Evolutionary conservation across 164 flowering plant species (phyloP).

Genomic region (Platanus orientalis): DNA sequence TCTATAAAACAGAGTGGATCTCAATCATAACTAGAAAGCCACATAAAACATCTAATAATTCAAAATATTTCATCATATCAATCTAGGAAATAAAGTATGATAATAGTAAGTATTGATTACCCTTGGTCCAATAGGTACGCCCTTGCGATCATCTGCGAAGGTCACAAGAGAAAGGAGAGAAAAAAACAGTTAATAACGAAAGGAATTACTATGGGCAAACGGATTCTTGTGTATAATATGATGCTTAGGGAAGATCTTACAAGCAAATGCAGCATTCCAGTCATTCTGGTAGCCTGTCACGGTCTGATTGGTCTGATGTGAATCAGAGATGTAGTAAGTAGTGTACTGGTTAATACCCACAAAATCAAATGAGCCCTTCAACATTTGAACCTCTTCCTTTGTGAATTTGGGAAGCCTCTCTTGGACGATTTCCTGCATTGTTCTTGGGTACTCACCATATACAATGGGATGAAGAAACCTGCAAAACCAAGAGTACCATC

Average conservation of each 20-base stretch:
- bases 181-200: background rate
- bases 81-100: background rate
- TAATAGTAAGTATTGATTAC: slow-evolving; percentile 17
- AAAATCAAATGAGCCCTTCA: slow-evolving; percentile 60
- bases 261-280: slow-evolving; percentile 59
- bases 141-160: slow-evolving; percentile 34
- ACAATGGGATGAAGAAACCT: slow-evolving; percentile 74
- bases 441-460: slow-evolving; percentile 61
- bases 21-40: background rate
- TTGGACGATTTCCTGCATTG: slow-evolving; percentile 54
- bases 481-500: background rate
- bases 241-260: slow-evolving; percentile 40
- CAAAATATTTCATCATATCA: background rate
- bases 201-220: background rate
- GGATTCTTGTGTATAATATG: background rate
- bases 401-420: slow-evolving; percentile 61
- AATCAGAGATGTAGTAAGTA: slow-evolving; percentile 52
- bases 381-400: slow-evolving; percentile 46
- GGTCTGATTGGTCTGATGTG: slow-evolving; percentile 21
- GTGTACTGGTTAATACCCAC: slow-evolving; percentile 71
- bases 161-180: background rate
- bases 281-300: slow-evolving; percentile 47
- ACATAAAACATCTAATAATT: background rate
- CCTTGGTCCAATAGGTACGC: slow-evolving; percentile 47
- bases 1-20: too few species aligned